These are phyloP conservation scores for Penicillium psychrosexuale DNA, from an alignment of 2,329 filamentous ascomycete genomes.

Conservation along the genomic window DNA sequence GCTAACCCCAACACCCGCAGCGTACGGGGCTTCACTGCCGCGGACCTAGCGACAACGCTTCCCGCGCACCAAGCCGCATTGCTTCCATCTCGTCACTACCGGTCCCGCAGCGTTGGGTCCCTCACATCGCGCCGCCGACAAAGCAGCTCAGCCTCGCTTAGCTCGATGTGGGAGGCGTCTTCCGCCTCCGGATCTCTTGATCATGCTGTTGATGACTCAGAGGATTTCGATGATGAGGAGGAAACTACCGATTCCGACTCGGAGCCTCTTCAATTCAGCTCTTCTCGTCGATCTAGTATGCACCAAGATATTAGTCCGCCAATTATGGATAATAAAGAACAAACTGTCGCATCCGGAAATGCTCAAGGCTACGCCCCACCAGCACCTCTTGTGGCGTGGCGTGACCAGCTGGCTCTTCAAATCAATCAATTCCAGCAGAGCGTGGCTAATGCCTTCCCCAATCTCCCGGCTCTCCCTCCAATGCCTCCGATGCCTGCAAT, in stretches of 20 bases:
- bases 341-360: conserved; percentile 25
- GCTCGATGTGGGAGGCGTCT: conserved; percentile 63
- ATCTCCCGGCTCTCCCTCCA: conserved; percentile 56
- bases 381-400: conserved; percentile 65
- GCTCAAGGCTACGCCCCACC: conserved; percentile 51
- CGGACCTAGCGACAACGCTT: conserved; percentile 66
- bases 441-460: conserved; percentile 64
- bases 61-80: conserved; percentile 63
- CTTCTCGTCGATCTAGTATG: conserved; percentile 38
- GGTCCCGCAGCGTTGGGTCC: conserved; percentile 62
- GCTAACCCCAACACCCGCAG: conserved; percentile 70
- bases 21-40: conserved; percentile 65
- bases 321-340: conserved; percentile 25
- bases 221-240: conserved; percentile 30
- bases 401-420: conserved; percentile 70
- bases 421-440: conserved; percentile 74
- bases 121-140: conserved; percentile 53
- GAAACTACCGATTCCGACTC: conserved; percentile 24
- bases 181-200: conserved; percentile 46
- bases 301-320: conserved; percentile 32
- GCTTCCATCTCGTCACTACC: conserved; percentile 59
- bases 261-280: conserved; percentile 25
- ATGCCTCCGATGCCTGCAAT: conserved; percentile 48
- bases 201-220: conserved; percentile 43
- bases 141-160: conserved; percentile 65